phyloP scores from a whole-genome alignment of 257 asterid genomes.

The Solanum tarapatanum region DNA sequence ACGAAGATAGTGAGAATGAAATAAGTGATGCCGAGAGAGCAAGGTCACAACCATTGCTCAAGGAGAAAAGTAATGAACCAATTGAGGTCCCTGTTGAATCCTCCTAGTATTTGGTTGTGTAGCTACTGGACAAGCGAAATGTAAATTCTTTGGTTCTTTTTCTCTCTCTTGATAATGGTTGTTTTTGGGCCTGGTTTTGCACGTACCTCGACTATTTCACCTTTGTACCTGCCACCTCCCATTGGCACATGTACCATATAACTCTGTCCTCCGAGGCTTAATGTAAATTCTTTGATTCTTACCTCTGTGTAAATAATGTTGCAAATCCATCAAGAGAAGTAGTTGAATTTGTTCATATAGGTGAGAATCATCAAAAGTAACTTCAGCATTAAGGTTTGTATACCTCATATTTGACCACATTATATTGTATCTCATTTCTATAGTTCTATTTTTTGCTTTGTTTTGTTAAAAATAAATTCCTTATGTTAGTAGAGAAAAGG shows the following conservation, averaged over 20 bases:
- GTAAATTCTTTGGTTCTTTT: neutral
- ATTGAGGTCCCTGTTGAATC: conserved; percentile 8
- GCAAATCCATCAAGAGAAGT: neutral
- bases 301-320: neutral
- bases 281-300: neutral
- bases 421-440: neutral
- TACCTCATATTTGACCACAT: neutral
- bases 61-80: conserved; percentile 22
- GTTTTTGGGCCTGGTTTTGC: neutral
- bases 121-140: neutral
- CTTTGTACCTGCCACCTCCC: neutral
- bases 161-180: neutral
- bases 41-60: conserved; percentile 55
- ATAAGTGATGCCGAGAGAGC: conserved; percentile 21
- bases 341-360: neutral
- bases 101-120: neutral
- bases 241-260: neutral
- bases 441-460: neutral
- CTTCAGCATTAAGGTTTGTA: neutral
- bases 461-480: neutral
- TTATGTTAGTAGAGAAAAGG: neutral
- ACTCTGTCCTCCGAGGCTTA: neutral
- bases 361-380: neutral
- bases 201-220: neutral
- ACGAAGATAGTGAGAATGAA: conserved; percentile 47